These are phyloP conservation scores for Musa troglodytarum DNA, from an alignment of 176 grass and related monocot genomes.

Conservation along the genomic window DNA sequence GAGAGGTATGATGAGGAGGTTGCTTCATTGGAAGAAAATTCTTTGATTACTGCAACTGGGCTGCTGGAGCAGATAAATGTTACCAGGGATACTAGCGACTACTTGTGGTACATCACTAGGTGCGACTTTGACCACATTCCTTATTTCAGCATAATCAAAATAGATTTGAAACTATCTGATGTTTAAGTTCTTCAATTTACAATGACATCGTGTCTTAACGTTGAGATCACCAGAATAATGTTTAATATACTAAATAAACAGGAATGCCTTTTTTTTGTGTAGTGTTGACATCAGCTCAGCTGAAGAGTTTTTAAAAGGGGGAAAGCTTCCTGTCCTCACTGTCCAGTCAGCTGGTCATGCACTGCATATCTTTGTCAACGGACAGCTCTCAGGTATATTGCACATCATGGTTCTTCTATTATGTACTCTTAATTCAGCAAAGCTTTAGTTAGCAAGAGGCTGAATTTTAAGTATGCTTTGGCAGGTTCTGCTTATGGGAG, in stretches of 20 bases:
- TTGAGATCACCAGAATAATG: not conserved
- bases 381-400: slow-evolving; percentile 69
- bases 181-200: not conserved
- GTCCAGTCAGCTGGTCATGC: slow-evolving; percentile 85
- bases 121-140: slow-evolving; percentile 15
- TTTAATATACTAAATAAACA: not conserved
- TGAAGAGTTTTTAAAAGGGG: slow-evolving; percentile 64
- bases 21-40: slow-evolving; percentile 47
- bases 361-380: slow-evolving; percentile 80
- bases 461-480: slow-evolving; percentile 4
- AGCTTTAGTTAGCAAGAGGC: slow-evolving; percentile 11
- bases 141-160: not conserved
- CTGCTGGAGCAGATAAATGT: slow-evolving; percentile 91
- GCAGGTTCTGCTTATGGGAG: slow-evolving; percentile 83
- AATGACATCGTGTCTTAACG: not conserved
- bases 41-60: slow-evolving; percentile 51
- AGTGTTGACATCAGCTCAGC: slow-evolving; percentile 73
- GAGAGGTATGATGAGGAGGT: slow-evolving; percentile 84
- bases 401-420: not conserved
- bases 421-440: not conserved
- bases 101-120: slow-evolving; percentile 94
- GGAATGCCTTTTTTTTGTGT: slow-evolving; percentile 5
- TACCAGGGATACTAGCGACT: slow-evolving; percentile 80
- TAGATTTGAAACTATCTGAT: not conserved
- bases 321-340: slow-evolving; percentile 46